phyloP scores from a whole-genome alignment of 1,284 basidiomycete species.

The Vanrija humicola region DNA sequence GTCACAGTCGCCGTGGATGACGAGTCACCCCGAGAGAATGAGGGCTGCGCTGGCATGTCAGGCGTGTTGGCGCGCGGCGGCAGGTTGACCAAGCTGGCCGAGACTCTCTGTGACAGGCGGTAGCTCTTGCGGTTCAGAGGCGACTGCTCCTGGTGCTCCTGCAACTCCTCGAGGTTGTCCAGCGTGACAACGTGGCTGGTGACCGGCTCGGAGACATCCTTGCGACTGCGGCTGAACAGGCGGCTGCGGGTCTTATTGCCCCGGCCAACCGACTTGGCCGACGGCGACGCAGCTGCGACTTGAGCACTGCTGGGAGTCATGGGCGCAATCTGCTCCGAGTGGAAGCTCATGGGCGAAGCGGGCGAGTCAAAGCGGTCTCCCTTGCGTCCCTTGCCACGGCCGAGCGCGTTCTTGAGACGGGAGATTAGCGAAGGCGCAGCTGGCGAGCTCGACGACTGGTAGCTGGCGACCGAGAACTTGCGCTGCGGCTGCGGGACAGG shows the following conservation, averaged over 20 bases:
- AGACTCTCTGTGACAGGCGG: conserved; percentile 9
- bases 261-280: conserved; percentile 5
- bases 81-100: conserved; percentile 15
- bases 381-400: neutral
- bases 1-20: neutral
- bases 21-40: too few species aligned
- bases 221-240: conserved; percentile 6
- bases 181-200: neutral
- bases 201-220: neutral
- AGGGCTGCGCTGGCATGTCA: too few species aligned
- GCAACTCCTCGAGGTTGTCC: conserved; percentile 2
- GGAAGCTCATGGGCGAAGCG: conserved; percentile 12
- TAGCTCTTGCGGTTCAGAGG: conserved; percentile 3
- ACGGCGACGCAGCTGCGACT: neutral
- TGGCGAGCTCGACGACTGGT: neutral
- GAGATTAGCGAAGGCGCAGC: conserved; percentile 6
- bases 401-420: conserved; percentile 13
- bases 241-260: conserved; percentile 5
- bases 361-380: neutral
- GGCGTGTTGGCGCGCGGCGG: neutral
- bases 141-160: neutral
- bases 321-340: conserved; percentile 8
- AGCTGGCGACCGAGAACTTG: too few species aligned
- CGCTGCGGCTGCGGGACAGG: too few species aligned
- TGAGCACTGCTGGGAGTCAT: neutral